phyloP scores from a whole-genome alignment of 305 asterid species.

The Fraxinus angustifolia region DNA sequence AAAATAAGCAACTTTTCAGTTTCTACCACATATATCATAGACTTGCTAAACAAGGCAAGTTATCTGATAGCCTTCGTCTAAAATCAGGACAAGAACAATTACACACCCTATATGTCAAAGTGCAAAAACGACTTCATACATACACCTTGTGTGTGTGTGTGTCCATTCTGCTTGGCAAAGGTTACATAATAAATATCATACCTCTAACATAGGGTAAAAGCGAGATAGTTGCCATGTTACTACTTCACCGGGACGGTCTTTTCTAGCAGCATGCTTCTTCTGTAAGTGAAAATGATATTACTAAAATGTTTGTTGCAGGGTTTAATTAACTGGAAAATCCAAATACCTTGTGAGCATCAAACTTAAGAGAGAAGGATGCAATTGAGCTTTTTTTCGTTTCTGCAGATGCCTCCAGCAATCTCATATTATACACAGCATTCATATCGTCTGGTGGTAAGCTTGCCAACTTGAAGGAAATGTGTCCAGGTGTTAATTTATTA shows the following conservation, averaged over 20 bases:
- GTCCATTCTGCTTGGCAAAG: not conserved
- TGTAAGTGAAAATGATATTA: constrained; percentile 27
- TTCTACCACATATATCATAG: not conserved
- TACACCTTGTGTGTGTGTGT: not conserved
- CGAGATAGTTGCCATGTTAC: constrained; percentile 86
- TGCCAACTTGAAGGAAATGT: constrained; percentile 59
- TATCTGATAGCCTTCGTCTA: not conserved
- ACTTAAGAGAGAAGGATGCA: constrained; percentile 82
- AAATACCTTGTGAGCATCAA: constrained; percentile 88
- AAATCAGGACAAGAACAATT: not conserved
- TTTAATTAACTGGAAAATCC: constrained; percentile 7
- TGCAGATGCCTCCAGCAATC: constrained; percentile 74
- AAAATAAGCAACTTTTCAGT: not conserved
- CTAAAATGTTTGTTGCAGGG: constrained; percentile 6
- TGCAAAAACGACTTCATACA: not conserved
- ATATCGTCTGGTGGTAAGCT: constrained; percentile 73
- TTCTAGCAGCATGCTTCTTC: constrained; percentile 87
- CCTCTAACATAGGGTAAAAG: constrained; percentile 95
- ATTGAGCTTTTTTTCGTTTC: constrained; percentile 66
- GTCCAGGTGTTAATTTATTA: constrained; percentile 17
- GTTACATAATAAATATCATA: constrained; percentile 19
- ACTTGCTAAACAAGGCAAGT: not conserved
- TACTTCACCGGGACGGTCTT: constrained; percentile 84
- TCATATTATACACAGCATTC: constrained; percentile 95
- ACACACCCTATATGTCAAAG: not conserved